Conservation (phyloP, 495 filamentous ascomycete species). For the Trichoderma erinaceum region DNA sequence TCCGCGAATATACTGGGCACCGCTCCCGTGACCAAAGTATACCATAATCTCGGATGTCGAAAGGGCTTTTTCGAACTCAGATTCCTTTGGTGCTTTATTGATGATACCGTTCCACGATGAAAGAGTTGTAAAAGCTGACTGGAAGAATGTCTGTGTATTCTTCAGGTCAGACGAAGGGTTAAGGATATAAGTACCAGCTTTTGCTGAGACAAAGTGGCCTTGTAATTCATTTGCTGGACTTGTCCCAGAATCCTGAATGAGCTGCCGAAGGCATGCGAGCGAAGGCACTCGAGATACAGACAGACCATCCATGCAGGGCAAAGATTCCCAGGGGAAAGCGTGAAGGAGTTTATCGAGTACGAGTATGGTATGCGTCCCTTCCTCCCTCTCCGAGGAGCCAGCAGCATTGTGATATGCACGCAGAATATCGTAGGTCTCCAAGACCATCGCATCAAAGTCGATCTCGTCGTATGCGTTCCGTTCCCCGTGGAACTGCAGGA, state of each 20-base stretch:
- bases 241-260: conserved; percentile 33
- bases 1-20: conserved; percentile 85
- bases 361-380: conserved; percentile 70
- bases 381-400: conserved; percentile 30
- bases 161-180: conserved; percentile 79
- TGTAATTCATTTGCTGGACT: conserved; percentile 20
- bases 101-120: conserved; percentile 59
- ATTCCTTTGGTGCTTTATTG: conserved; percentile 63
- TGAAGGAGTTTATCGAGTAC: conserved; percentile 91
- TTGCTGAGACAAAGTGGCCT: conserved; percentile 50
- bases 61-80: conserved; percentile 62
- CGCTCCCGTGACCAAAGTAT: conserved; percentile 94
- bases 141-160: conserved; percentile 71
- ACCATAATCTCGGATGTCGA: conserved; percentile 61
- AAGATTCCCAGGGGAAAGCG: conserved; percentile 89
- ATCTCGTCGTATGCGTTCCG: conserved; percentile 96
- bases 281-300: conserved; percentile 81
- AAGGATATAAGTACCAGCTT: conserved; percentile 73
- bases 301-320: conserved; percentile 75
- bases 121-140: conserved; percentile 51
- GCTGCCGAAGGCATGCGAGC: conserved; percentile 64
- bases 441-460: conserved; percentile 83
- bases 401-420: conserved; percentile 64
- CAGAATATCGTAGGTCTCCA: conserved; percentile 77
- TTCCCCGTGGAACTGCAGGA: conserved; percentile 94